Evolutionary conservation across 192 early-diverging fungal species (phyloP), one percentile per base, ranked within the genome.

Genomic region (Anaeromyces robustus): DNA sequence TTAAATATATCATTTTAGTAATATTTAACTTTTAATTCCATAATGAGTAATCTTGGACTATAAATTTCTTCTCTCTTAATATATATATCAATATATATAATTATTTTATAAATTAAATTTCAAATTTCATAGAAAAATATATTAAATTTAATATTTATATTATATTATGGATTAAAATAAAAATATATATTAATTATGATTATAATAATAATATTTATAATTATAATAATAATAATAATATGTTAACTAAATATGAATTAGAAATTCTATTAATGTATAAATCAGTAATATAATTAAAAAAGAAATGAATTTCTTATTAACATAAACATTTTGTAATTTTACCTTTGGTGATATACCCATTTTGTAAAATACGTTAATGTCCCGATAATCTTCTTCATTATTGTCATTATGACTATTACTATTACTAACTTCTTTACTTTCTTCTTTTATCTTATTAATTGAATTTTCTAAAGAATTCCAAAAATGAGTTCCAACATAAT

Each of bases 401-500:
- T 81, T 83, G 26, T 81, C 52, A 81, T 85, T 86, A 77, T 82
- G 83, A 83, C 87, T 90, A 82, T 88, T 86, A 19, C 84, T 86
- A n/a, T n/a, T n/a, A n/a, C n/a, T n/a, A n/a, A n/a, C n/a, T 79
- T 88, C 87, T 84, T 91, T 79, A 29, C 78, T 77, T 30, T 5
- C 79, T 52, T 30, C 22, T 16, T 77, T 19, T 22, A 52, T 80
- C 0, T 30, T 78, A 77, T 39, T 12, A 77, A 78, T 34, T 14
- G 78, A 79, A 1, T 29, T 43, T 83, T 93, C 94, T 87, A 94
- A 93, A 26, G 93, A 86, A 84, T 97, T 98, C 95, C 96, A 98
- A 82, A 91, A 95, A 86, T 98, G 96, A 26, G 95, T 90, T 17
- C 95, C 96, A 4, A 94, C 93, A 85, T 91, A 96, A 84, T 96